Percentiles rank a stretch among this genome's conserved stretches.
These are phyloP conservation scores for Rhodamnia argentea DNA, from an alignment of 345 rosid species.

Conservation along the genomic window DNA sequence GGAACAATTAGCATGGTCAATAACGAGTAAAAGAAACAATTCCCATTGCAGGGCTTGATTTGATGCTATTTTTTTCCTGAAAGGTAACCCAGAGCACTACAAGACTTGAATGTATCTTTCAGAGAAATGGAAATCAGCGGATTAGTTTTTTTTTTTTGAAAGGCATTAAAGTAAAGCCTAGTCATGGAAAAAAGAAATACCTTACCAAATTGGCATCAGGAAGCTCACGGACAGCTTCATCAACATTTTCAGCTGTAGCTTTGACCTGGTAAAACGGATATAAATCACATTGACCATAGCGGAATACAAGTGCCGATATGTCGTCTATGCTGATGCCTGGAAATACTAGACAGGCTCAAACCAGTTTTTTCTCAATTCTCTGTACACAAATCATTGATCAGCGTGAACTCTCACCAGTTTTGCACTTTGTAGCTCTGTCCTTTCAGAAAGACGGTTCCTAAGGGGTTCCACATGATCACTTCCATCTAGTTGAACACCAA, in stretches of 20 bases:
- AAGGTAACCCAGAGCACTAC: neutral
- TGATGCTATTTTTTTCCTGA: neutral
- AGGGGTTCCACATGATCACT: constrained; percentile 90
- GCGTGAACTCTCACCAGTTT: constrained; percentile 40
- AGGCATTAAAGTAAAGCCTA: constrained; percentile 2
- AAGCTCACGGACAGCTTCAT: constrained; percentile 95
- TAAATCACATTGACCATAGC: neutral
- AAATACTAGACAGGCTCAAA: neutral
- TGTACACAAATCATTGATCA: neutral
- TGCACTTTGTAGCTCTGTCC: constrained; percentile 57
- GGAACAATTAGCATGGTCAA: neutral
- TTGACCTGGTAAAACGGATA: constrained; percentile 49
- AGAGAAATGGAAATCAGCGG: neutral
- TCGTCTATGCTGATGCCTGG: neutral
- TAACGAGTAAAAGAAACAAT: neutral
- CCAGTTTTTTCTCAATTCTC: neutral
- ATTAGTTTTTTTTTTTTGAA: neutral
- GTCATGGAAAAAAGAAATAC: constrained; percentile 33
- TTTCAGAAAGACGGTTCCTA: constrained; percentile 69
- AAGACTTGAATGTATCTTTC: neutral
- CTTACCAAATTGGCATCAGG: constrained; percentile 99
- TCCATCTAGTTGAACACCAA: constrained; percentile 98
- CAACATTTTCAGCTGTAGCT: constrained; percentile 95
- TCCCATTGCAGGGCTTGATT: neutral
- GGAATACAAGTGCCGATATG: neutral